A percentile compares a stretch with the other conserved stretches of the same genome.
These are phyloP conservation scores for Alectoria sarmentosa DNA, from an alignment of 495 filamentous ascomycete species.

Conservation along the genomic window DNA sequence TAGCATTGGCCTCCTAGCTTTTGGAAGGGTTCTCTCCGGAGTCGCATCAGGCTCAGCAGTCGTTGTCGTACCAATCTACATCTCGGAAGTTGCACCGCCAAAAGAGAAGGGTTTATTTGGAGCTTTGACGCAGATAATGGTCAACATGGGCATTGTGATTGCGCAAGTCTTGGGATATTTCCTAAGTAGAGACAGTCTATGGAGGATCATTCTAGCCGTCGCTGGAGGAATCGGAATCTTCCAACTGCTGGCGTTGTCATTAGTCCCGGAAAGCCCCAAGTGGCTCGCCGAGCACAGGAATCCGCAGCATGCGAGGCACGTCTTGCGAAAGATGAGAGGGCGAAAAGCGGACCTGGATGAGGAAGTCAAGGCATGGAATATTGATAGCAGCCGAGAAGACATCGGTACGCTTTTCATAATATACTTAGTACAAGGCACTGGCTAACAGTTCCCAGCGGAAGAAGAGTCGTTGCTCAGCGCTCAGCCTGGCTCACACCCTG, in stretches of 20 bases:
- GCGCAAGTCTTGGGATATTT: slow-evolving; percentile 84
- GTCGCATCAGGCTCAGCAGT: slow-evolving; percentile 79
- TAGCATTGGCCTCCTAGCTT: slow-evolving; percentile 56
- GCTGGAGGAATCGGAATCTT: slow-evolving; percentile 60
- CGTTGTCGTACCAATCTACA: slow-evolving; percentile 93
- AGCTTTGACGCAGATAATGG: slow-evolving; percentile 85
- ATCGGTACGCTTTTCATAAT: slow-evolving; percentile 18
- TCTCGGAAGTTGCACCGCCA: slow-evolving; percentile 83
- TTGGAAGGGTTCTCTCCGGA: slow-evolving; percentile 75
- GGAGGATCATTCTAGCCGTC: slow-evolving; percentile 74
- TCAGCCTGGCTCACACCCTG: slow-evolving; percentile 27
- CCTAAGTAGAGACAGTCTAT: slow-evolving; percentile 65
- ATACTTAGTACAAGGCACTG: not conserved
- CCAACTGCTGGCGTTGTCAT: slow-evolving; percentile 58
- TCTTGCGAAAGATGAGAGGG: slow-evolving; percentile 69
- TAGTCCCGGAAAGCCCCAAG: slow-evolving; percentile 77
- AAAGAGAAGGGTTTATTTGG: slow-evolving; percentile 77
- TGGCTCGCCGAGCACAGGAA: slow-evolving; percentile 72
- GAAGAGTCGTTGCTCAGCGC: slow-evolving; percentile 43
- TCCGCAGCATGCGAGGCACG: slow-evolving; percentile 50
- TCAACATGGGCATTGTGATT: slow-evolving; percentile 85
- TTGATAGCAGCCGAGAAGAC: slow-evolving; percentile 38
- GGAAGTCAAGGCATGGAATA: slow-evolving; percentile 61
- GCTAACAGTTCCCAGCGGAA: slow-evolving; percentile 27
- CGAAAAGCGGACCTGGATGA: slow-evolving; percentile 59